A percentile compares a stretch with the other conserved stretches of the same genome.
phyloP scores from a whole-genome alignment of 768 basidiomycete species.

The Rhizopogon salebrosus region DNA sequence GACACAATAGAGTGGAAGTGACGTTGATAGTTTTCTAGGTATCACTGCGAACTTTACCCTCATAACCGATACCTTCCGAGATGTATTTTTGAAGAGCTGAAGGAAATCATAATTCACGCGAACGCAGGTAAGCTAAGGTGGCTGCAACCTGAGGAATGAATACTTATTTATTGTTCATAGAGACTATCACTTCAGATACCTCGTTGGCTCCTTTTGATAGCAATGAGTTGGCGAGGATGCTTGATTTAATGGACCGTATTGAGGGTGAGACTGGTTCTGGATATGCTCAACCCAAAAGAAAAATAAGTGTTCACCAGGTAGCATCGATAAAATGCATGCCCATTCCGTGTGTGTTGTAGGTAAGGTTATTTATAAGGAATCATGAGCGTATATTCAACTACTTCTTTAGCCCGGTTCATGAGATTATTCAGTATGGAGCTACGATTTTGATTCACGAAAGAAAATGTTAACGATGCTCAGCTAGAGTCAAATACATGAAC shows the following conservation, averaged over 20 bases:
- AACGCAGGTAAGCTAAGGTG: constrained; percentile 1
- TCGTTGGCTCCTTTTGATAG: constrained; percentile 12
- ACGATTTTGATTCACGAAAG: constrained; percentile 3
- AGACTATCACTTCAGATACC: constrained; percentile 14
- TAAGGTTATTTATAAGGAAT: not conserved
- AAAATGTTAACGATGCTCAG: constrained; percentile 8
- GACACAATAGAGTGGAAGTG: not conserved
- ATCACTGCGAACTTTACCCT: constrained; percentile 18
- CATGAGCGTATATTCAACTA: too few species aligned
- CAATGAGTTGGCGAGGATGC: constrained; percentile 8
- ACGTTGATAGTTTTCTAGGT: constrained; percentile 9
- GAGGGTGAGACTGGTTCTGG: not conserved
- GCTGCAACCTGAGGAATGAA: not conserved
- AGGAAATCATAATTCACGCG: constrained; percentile 8
- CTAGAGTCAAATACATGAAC: constrained; percentile 25
- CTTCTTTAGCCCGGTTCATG: constrained; percentile 8
- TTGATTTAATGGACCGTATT: constrained; percentile 7
- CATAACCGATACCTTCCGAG: constrained; percentile 2
- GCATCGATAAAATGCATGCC: constrained; percentile 2
- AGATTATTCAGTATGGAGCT: constrained; percentile 5
- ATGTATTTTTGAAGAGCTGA: constrained; percentile 2
- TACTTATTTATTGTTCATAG: constrained; percentile 5
- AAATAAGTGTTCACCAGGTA: not conserved
- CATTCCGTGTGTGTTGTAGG: constrained; percentile 8
- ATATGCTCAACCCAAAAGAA: not conserved